Base-by-base conservation (phyloP, 805 yeast genomes). In the Wickerhamiella sorbophila region DNA sequence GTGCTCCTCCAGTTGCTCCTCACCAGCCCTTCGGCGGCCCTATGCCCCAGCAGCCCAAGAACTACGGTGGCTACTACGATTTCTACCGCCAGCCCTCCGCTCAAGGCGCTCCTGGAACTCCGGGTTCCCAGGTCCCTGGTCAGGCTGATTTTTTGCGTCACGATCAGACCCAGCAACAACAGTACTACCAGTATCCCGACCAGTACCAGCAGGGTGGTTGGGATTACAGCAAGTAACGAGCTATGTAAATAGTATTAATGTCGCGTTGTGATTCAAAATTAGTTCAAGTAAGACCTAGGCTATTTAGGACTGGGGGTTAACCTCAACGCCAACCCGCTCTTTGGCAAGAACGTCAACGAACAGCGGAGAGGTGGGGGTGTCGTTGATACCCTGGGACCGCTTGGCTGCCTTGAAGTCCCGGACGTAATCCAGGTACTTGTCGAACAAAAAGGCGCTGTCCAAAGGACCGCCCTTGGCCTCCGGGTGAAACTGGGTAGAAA, bases 381-480 rank as follows among this genome's bases (percentile, higher is more conserved):
- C 56, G 37, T 54, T 66, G 45, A 65, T 64, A 40, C 68, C 69
- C 42, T 67, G 58, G 44, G 70, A 62, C 34, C 55, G 56, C 53
- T 63, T 63, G 41, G 61, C 56, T 40, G 58, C 59, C 57, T 69
- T 72, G 69, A 73, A 85, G 37, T 63, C 64, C 37, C 66, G 69
- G 49, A 91, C 78, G 55, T 79, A 24, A 51, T 83, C 64, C 57
- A 91, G 80, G 65, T 91, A 91, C 26, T 83, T 86, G 58, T 91
- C 98, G 56, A 91, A 91, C 61, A 91, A 70, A 64, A 87, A 91
- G 66, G 91, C 98, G 40, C 98, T 91, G 62, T 91, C 99, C 62
- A 95, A 77, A 61, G 99, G 99, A 62, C 99, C 99, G 38, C 98
- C 97, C 39, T 95, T 85, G 19, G 96, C 84, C 70, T 91, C 99